Evolutionary conservation across 23 red algal species (phyloP).

Genomic region (Agarophyton chilense): DNA sequence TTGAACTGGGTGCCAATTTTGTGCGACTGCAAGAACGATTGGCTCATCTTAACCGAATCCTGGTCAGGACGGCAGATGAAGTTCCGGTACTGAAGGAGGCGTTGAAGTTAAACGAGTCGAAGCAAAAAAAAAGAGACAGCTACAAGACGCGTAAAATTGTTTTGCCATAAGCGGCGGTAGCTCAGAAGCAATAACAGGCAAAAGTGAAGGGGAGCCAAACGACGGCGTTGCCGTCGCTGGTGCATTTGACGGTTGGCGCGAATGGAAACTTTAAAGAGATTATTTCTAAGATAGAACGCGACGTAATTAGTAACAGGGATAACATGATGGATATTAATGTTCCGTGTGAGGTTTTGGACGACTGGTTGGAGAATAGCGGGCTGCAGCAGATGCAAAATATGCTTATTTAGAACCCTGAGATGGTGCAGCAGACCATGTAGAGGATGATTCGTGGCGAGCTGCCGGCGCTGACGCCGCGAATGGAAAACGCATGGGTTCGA

Average conservation of each 20-base stretch:
- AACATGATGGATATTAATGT: slow-evolving; percentile 26
- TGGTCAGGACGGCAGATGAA: slow-evolving; percentile 70
- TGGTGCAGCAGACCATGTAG: slow-evolving; percentile 41
- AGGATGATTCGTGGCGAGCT: not conserved
- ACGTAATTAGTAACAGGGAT: slow-evolving; percentile 5
- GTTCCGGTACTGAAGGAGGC: slow-evolving; percentile 31
- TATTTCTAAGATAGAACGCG: slow-evolving; percentile 19
- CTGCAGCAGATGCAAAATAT: slow-evolving; percentile 34
- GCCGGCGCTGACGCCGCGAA: too few relatives aligned
- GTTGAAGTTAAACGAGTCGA: slow-evolving; percentile 25
- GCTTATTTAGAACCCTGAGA: slow-evolving; percentile 11
- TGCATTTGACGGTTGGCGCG: not conserved
- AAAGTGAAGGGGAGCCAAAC: not conserved
- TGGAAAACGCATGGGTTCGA: too few relatives aligned
- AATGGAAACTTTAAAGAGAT: not conserved
- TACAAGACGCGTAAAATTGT: not conserved
- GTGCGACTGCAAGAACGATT: slow-evolving; percentile 75
- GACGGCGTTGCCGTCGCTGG: not conserved
- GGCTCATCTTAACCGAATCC: slow-evolving; percentile 70
- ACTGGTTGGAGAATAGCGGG: slow-evolving; percentile 27
- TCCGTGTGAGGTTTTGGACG: not conserved
- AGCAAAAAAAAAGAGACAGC: slow-evolving; percentile 10
- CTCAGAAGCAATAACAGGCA: not conserved
- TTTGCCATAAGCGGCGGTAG: not conserved
- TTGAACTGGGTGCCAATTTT: slow-evolving; percentile 63